Conservation (phyloP, 257 asterid species). For the Forsythia viridissima region DNA sequence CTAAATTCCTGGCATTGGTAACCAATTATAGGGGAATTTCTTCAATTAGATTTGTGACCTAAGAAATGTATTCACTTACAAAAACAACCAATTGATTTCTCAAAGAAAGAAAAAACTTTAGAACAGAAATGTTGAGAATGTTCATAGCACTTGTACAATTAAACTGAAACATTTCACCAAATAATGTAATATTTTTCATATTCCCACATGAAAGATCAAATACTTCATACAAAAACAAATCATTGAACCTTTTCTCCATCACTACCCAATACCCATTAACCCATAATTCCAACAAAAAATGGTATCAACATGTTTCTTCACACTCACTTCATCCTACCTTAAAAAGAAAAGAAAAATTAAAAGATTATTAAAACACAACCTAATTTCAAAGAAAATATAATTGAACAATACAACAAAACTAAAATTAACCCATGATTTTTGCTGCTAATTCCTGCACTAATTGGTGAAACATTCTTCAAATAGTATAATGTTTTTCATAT, state of each 20-base stretch:
- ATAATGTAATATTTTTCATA: neutral
- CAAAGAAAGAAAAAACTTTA: neutral
- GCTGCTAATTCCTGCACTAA: no score
- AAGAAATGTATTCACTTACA: neutral
- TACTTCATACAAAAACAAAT: neutral
- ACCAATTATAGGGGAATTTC: neutral
- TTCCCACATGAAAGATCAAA: neutral
- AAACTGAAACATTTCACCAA: neutral
- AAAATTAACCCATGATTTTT: neutral
- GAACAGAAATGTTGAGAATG: neutral
- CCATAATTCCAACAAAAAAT: neutral
- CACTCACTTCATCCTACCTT: neutral
- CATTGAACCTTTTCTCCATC: neutral
- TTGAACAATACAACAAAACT: neutral
- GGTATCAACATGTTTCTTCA: neutral
- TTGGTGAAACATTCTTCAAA: no score
- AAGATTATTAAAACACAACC: neutral
- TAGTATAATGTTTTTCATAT: neutral
- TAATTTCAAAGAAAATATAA: neutral
- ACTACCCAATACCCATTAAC: neutral
- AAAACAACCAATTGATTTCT: neutral
- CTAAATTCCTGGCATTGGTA: no score
- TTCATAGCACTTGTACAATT: neutral
- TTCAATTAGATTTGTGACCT: neutral
- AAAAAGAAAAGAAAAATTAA: slow-evolving; percentile 17